phyloP scores from a whole-genome alignment of 176 grass and related monocot genomes.

The Carex cristatella region DNA sequence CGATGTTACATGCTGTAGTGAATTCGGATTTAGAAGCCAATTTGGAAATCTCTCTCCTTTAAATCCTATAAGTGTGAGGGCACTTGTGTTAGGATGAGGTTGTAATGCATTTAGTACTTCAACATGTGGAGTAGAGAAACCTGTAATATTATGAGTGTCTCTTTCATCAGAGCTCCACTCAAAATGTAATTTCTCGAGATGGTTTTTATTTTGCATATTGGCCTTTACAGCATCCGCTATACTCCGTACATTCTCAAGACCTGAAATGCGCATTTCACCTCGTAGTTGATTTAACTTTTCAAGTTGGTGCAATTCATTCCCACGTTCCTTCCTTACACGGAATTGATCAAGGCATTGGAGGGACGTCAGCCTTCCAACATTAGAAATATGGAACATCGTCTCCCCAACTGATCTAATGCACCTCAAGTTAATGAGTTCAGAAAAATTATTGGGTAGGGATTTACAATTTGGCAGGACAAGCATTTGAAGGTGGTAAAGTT shows the following conservation, averaged over 20 bases:
- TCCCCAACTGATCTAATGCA: neutral
- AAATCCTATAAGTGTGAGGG: neutral
- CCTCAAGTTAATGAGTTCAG: neutral
- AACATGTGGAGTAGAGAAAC: too few relatives aligned
- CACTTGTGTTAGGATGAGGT: neutral
- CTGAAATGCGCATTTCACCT: neutral
- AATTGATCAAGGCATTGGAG: neutral
- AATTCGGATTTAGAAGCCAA: neutral
- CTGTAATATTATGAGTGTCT: neutral
- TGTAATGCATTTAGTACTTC: neutral
- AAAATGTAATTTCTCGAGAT: neutral
- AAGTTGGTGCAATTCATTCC: conserved; percentile 14
- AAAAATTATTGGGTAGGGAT: neutral
- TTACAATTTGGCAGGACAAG: neutral
- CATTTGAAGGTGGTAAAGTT: neutral
- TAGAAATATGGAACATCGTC: neutral
- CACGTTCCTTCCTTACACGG: neutral
- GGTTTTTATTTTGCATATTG: neutral
- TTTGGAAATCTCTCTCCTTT: neutral
- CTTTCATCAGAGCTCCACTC: neutral
- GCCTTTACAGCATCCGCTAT: conserved; percentile 25
- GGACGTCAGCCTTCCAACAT: conserved; percentile 10
- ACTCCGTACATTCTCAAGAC: conserved; percentile 31
- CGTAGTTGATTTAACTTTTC: conserved; percentile 20
- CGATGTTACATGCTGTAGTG: neutral